A percentile compares a stretch with the other conserved stretches of the same genome.
Conservation (phyloP, 2,329 filamentous ascomycete genomes). For the Colletotrichum sublineola region DNA sequence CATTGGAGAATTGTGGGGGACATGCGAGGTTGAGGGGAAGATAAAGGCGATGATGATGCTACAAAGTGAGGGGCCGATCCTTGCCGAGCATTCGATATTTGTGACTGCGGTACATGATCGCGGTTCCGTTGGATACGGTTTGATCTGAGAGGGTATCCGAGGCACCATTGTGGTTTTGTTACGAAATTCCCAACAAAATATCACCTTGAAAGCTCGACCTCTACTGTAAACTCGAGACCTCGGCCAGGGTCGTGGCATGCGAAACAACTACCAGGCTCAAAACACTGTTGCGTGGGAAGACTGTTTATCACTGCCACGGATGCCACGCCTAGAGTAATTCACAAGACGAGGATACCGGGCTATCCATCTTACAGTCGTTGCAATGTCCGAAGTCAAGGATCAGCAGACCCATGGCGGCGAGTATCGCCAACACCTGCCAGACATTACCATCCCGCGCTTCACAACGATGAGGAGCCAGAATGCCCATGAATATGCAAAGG, state of each 20-base stretch:
- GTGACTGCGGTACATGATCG: conserved; percentile 15
- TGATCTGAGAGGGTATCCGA: background rate
- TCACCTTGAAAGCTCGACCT: background rate
- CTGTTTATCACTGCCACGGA: background rate
- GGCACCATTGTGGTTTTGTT: too few species aligned
- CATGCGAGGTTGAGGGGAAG: conserved; percentile 7
- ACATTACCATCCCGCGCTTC: conserved; percentile 72
- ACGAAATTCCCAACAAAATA: too few species aligned
- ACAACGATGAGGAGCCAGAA: conserved; percentile 73
- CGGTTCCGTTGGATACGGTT: background rate
- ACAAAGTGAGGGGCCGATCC: conserved; percentile 35
- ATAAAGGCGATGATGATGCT: background rate
- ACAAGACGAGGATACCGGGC: background rate
- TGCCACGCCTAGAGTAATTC: background rate
- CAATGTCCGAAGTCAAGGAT: conserved; percentile 1
- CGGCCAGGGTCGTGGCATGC: background rate
- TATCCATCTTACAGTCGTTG: background rate
- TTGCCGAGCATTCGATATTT: conserved; percentile 2
- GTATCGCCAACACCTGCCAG: conserved; percentile 73
- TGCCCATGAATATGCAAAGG: conserved; percentile 71
- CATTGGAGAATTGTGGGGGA: conserved; percentile 4
- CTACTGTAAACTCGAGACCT: background rate
- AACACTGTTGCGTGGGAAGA: background rate
- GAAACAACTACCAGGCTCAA: background rate
- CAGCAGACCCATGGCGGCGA: conserved; percentile 44